Percentiles rank a stretch among this genome's conserved stretches.
Conservation (phyloP, 305 asterid species). For the Striga hermonthica region DNA sequence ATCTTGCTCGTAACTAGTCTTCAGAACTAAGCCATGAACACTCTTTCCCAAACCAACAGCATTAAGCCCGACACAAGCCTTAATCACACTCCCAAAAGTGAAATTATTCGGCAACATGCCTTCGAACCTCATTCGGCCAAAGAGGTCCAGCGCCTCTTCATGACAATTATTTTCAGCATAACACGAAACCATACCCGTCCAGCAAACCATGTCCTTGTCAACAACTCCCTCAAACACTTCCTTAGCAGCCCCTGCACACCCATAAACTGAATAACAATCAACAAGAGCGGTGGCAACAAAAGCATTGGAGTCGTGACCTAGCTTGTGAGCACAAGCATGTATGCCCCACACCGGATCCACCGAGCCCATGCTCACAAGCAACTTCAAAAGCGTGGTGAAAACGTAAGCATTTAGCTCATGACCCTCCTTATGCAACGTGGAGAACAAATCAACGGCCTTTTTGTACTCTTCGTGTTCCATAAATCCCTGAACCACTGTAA, state of each 20-base stretch:
- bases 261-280: constrained; percentile 73
- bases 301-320: constrained; percentile 56
- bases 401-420: constrained; percentile 73
- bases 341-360: constrained; percentile 33
- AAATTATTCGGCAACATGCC: constrained; percentile 73
- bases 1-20: constrained; percentile 65
- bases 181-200: constrained; percentile 85
- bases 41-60: constrained; percentile 55
- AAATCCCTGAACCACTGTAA: constrained; percentile 68
- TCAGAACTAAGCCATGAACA: constrained; percentile 63
- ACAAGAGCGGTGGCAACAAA: constrained; percentile 77
- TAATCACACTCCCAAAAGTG: constrained; percentile 69
- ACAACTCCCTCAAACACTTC: constrained; percentile 56
- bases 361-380: constrained; percentile 60
- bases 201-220: constrained; percentile 67
- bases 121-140: constrained; percentile 56
- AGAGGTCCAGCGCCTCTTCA: constrained; percentile 51
- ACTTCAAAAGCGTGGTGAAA: constrained; percentile 62
- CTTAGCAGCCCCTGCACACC: constrained; percentile 49
- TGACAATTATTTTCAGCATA: constrained; percentile 67
- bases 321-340: constrained; percentile 52
- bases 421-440: constrained; percentile 61
- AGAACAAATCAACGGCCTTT: constrained; percentile 49
- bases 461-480: constrained; percentile 29
- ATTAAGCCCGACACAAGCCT: constrained; percentile 71